Evolutionary conservation across 495 filamentous ascomycete species (phyloP).

Genomic region (Trichoderma virens): DNA sequence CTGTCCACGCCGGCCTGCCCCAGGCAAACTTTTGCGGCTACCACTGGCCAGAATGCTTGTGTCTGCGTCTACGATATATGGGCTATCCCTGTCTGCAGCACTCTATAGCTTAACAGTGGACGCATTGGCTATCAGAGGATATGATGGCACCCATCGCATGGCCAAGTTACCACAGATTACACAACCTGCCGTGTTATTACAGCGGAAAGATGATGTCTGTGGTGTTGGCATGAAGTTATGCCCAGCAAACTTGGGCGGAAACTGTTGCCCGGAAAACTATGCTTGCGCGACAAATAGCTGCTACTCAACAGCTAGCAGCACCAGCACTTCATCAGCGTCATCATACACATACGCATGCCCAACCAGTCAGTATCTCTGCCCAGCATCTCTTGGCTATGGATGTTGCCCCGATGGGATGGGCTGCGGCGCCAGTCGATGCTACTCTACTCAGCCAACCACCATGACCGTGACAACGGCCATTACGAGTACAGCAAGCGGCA

Average conservation of each 20-base stretch:
- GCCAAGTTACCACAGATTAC: constrained; percentile 28
- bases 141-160: constrained; percentile 22
- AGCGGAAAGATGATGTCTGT: constrained; percentile 14
- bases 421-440: constrained; percentile 32
- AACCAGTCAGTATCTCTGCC: constrained; percentile 28
- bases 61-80: neutral
- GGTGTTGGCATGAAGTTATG: constrained; percentile 16
- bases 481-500: constrained; percentile 22
- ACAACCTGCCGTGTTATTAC: constrained; percentile 8
- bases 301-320: constrained; percentile 32
- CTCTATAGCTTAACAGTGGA: constrained; percentile 14
- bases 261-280: constrained; percentile 36
- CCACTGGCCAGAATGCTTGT: constrained; percentile 8
- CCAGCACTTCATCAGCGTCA: constrained; percentile 27
- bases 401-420: constrained; percentile 33
- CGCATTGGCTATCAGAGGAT: constrained; percentile 11
- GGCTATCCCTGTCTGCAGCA: constrained; percentile 17
- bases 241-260: constrained; percentile 25
- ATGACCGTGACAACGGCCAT: constrained; percentile 27
- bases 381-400: constrained; percentile 29
- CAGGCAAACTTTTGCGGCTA: neutral
- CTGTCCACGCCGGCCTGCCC: neutral
- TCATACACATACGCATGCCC: constrained; percentile 23
- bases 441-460: constrained; percentile 26
- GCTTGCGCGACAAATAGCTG: constrained; percentile 35